phyloP scores from a whole-genome alignment of 495 filamentous ascomycete species.

The Penicillium arizonense region DNA sequence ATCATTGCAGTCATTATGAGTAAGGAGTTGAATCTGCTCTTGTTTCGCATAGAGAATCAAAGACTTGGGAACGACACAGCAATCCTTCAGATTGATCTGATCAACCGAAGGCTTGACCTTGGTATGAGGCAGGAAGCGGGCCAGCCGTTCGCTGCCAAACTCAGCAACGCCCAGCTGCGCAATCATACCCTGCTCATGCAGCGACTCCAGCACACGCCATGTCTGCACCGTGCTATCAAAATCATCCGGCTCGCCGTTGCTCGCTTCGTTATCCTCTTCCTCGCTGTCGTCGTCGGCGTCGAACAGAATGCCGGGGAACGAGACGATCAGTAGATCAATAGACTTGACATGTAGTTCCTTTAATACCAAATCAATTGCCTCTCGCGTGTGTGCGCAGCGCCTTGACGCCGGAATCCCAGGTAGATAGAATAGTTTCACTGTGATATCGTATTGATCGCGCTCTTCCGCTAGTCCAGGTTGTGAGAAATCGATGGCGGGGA shows the following conservation, averaged over 20 bases:
- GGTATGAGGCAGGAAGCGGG: slow-evolving; percentile 62
- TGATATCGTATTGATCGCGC: slow-evolving; percentile 82
- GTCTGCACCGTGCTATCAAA: slow-evolving; percentile 69
- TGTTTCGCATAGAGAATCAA: slow-evolving; percentile 82
- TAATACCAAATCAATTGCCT: slow-evolving; percentile 76
- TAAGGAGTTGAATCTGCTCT: slow-evolving; percentile 81
- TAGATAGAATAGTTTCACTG: slow-evolving; percentile 89
- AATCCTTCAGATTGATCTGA: slow-evolving; percentile 97
- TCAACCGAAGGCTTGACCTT: slow-evolving; percentile 77
- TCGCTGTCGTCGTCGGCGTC: slow-evolving; percentile 87
- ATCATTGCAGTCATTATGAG: slow-evolving; percentile 92
- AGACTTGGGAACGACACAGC: slow-evolving; percentile 90
- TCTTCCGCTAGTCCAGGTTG: slow-evolving; percentile 72
- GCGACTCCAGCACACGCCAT: slow-evolving; percentile 68
- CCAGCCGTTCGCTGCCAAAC: slow-evolving; percentile 79
- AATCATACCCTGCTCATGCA: slow-evolving; percentile 71
- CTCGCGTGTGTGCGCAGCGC: slow-evolving; percentile 63
- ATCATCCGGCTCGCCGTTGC: slow-evolving; percentile 49
- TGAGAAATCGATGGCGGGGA: slow-evolving; percentile 75
- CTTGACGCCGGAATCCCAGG: slow-evolving; percentile 61
- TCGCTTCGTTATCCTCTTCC: slow-evolving; percentile 60
- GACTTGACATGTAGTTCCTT: slow-evolving; percentile 70
- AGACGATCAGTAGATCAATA: slow-evolving; percentile 88
- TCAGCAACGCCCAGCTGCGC: slow-evolving; percentile 80
- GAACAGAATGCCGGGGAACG: slow-evolving; percentile 90